A percentile compares a stretch with the other conserved stretches of the same genome.
phyloP scores from a whole-genome alignment of 2,329 filamentous ascomycete species.

The Furcasterigmium furcatum region DNA sequence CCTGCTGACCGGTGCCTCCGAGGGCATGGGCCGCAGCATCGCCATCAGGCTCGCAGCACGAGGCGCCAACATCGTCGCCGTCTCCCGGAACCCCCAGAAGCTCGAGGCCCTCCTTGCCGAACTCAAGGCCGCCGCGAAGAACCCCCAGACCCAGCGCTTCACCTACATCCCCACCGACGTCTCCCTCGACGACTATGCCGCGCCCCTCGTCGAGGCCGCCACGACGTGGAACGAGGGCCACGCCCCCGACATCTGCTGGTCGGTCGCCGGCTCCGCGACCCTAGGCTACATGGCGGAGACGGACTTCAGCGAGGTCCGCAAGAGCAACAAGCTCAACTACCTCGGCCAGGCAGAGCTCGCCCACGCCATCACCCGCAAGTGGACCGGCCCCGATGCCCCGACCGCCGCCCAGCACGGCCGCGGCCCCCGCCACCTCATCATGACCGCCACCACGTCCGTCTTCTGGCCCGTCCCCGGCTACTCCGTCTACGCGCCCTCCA shows the following conservation, averaged over 20 bases:
- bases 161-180: constrained; percentile 83
- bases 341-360: constrained; percentile 84
- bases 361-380: constrained; percentile 71
- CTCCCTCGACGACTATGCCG: constrained; percentile 65
- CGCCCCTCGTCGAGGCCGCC: constrained; percentile 66
- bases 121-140: constrained; percentile 63
- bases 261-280: constrained; percentile 71
- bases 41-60: constrained; percentile 73
- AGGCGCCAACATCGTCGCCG: constrained; percentile 83
- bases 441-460: constrained; percentile 76
- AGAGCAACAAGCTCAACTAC: constrained; percentile 92
- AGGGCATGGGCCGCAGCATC: constrained; percentile 82
- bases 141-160: constrained; percentile 70
- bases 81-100: constrained; percentile 73
- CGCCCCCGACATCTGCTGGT: constrained; percentile 86
- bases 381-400: constrained; percentile 56
- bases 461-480: constrained; percentile 82
- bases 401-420: constrained; percentile 33
- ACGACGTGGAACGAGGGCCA: constrained; percentile 73
- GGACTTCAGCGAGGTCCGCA: constrained; percentile 60
- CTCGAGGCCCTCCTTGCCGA: constrained; percentile 62
- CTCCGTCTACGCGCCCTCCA: constrained; percentile 76
- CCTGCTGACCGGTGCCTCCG: constrained; percentile 85
- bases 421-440: constrained; percentile 54
- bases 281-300: constrained; percentile 78